These are phyloP conservation scores for Wickerhamomyces sp. DNA, from an alignment of 1,139 yeast species.

Conservation along the genomic window DNA sequence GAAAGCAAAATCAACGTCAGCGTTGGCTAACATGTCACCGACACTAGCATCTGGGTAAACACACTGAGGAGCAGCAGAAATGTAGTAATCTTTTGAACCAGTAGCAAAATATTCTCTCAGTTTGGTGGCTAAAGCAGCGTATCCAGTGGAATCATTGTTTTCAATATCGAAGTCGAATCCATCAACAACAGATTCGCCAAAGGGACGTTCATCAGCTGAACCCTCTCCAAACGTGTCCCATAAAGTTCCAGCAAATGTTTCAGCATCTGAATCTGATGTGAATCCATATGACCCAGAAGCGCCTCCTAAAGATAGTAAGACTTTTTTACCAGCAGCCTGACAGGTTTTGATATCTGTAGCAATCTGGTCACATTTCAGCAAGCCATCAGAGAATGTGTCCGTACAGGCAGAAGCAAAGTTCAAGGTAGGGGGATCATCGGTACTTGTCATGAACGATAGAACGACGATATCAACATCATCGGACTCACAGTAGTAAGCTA, in stretches of 20 bases:
- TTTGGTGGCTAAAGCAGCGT: slow-evolving; percentile 53
- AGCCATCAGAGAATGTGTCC: slow-evolving; percentile 47
- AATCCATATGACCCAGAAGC: slow-evolving; percentile 80
- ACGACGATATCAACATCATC: slow-evolving; percentile 68
- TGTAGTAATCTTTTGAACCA: slow-evolving; percentile 62
- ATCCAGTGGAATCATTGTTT: slow-evolving; percentile 48
- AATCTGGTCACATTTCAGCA: slow-evolving; percentile 55
- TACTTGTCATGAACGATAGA: slow-evolving; percentile 62
- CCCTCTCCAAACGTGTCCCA: slow-evolving; percentile 92
- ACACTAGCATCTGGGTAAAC: slow-evolving; percentile 85
- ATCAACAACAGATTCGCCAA: slow-evolving; percentile 60
- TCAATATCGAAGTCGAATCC: slow-evolving; percentile 76
- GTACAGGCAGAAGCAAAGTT: slow-evolving; percentile 71
- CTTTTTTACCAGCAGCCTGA: slow-evolving; percentile 72
- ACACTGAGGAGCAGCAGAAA: slow-evolving; percentile 96
- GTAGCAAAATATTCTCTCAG: slow-evolving; percentile 53
- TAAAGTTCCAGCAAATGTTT: slow-evolving; percentile 62
- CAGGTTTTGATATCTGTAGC: slow-evolving; percentile 81
- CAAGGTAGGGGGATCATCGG: slow-evolving; percentile 41
- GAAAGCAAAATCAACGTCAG: slow-evolving; percentile 78
- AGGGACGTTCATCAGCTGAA: slow-evolving; percentile 57
- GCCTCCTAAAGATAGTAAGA: slow-evolving; percentile 84
- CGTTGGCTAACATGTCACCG: slow-evolving; percentile 58
- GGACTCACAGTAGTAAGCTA: slow-evolving; percentile 65
- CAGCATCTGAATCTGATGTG: slow-evolving; percentile 54